phyloP scores from a whole-genome alignment of 2,329 filamentous ascomycete species.

The Cytospora chrysosperma region DNA sequence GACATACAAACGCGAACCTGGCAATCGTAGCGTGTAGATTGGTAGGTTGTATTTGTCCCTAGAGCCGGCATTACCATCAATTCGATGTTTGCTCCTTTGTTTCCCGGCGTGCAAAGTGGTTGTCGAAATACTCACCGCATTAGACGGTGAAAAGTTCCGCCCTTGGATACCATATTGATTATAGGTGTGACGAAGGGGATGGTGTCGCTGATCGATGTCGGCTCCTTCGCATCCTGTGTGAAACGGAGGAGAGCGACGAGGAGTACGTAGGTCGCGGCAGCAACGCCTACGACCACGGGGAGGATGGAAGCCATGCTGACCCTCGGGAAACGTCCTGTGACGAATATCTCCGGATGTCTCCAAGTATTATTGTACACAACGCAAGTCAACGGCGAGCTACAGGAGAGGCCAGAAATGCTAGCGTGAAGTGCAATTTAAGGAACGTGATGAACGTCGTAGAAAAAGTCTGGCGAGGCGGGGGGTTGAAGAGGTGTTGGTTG shows the following conservation, averaged over 20 bases:
- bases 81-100: neutral
- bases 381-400: neutral
- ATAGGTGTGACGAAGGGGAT: constrained; percentile 31
- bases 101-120: neutral
- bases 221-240: constrained; percentile 31
- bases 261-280: constrained; percentile 28
- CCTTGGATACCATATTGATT: constrained; percentile 26
- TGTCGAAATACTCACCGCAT: neutral
- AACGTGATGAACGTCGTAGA: neutral
- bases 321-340: neutral
- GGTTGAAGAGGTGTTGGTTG: neutral
- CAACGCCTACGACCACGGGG: constrained; percentile 13
- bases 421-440: neutral
- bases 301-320: constrained; percentile 13
- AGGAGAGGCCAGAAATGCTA: neutral
- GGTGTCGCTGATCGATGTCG: constrained; percentile 26
- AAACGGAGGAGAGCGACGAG: constrained; percentile 27
- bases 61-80: neutral
- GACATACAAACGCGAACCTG: constrained; percentile 8
- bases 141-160: neutral
- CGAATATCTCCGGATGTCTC: neutral
- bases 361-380: neutral
- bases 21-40: constrained; percentile 12
- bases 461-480: neutral
- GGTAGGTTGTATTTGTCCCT: constrained; percentile 11